A percentile compares a stretch with the other conserved stretches of the same genome.
phyloP scores from a whole-genome alignment of 2,329 filamentous ascomycete species.

The Ambrosiella beaveri region DNA sequence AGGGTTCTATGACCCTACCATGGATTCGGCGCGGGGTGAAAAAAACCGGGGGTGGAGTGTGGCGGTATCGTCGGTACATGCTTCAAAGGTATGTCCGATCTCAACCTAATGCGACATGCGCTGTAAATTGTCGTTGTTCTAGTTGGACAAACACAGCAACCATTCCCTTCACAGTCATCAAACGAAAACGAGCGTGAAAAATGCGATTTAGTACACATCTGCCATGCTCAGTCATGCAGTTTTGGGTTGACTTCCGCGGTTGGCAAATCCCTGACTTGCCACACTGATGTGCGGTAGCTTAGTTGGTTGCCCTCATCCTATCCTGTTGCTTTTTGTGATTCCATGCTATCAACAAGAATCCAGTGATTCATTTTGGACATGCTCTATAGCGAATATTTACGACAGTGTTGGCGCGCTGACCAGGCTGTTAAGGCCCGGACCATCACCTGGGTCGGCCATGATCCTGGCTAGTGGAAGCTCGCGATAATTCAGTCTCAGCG shows the following conservation, averaged over 20 bases:
- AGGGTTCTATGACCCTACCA: conserved; percentile 37
- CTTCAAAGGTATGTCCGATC: conserved; percentile 16
- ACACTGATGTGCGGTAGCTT: background rate
- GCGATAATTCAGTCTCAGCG: background rate
- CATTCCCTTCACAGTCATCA: background rate
- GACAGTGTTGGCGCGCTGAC: background rate
- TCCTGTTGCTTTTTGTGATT: background rate
- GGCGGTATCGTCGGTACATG: conserved; percentile 20
- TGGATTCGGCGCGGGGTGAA: conserved; percentile 23
- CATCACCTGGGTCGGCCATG: background rate
- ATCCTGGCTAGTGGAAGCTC: background rate
- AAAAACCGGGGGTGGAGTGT: background rate
- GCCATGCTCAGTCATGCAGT: background rate
- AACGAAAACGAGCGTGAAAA: background rate
- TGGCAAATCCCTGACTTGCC: background rate
- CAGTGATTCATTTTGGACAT: background rate
- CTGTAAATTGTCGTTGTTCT: too few relatives aligned
- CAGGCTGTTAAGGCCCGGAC: background rate
- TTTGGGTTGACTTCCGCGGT: background rate
- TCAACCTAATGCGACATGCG: conserved; percentile 29
- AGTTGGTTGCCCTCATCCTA: background rate
- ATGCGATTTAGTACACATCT: background rate
- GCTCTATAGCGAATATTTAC: background rate
- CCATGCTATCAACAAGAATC: background rate
- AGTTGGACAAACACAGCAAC: too few relatives aligned